Conservation (phyloP, 148 eudicot species). For the Vaccinium macrocarpon region DNA sequence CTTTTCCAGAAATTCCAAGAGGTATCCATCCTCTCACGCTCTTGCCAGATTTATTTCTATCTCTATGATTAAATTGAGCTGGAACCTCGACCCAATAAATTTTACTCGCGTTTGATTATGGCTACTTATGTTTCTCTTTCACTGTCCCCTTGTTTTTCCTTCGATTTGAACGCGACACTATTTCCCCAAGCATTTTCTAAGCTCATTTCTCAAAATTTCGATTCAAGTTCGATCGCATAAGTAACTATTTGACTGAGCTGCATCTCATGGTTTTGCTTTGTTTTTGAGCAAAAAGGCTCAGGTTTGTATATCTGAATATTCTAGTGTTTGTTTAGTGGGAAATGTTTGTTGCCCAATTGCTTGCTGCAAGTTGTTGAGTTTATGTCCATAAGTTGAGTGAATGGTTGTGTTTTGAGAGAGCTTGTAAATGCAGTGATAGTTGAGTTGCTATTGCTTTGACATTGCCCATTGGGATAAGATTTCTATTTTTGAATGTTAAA, state of each 20-base stretch:
- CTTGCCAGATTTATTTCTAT: neutral
- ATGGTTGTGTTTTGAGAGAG: neutral
- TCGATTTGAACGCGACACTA: neutral
- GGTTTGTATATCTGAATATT: neutral
- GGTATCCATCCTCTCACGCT: conserved; percentile 31
- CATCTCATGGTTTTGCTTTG: neutral
- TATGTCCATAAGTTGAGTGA: neutral
- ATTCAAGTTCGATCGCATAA: neutral
- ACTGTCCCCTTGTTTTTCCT: neutral
- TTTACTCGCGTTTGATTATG: neutral
- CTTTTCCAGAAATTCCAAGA: conserved; percentile 72
- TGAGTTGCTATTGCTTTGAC: neutral
- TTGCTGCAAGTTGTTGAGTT: neutral
- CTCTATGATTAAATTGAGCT: neutral
- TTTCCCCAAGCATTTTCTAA: neutral
- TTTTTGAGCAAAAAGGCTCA: neutral
- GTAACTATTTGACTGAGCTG: neutral
- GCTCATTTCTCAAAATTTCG: neutral
- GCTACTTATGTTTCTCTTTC: neutral
- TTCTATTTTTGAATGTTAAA: neutral
- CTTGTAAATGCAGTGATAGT: neutral
- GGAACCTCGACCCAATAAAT: neutral
- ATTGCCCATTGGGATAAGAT: neutral
- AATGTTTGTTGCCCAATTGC: neutral
- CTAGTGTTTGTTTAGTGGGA: neutral